phyloP scores from a whole-genome alignment of 345 rosid genomes.

The Erucastrum elatum region DNA sequence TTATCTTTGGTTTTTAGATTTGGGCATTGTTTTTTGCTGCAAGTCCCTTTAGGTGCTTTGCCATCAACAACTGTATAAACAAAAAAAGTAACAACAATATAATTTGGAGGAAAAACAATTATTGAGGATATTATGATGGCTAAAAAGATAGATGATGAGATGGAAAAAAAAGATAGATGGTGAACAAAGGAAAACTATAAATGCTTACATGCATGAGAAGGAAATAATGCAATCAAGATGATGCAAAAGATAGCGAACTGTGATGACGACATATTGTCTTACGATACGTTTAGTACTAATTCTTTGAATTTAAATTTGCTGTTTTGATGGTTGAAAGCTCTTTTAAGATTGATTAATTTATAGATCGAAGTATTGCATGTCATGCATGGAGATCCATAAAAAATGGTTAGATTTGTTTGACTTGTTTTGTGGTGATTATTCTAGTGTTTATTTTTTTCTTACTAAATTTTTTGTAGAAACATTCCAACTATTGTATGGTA shows the following conservation, averaged over 20 bases:
- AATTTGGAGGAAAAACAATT: background rate
- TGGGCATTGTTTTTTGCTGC: background rate
- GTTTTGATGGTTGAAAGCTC: background rate
- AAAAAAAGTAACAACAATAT: background rate
- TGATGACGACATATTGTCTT: background rate
- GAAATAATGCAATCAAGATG: background rate
- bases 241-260: background rate
- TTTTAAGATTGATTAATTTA: background rate
- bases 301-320: background rate
- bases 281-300: too few relatives aligned
- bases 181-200: background rate
- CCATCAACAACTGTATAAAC: background rate
- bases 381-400: too few relatives aligned
- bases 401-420: too few relatives aligned
- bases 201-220: background rate
- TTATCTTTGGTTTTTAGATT: too few relatives aligned
- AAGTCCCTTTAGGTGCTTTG: too few relatives aligned
- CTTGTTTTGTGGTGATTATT: too few relatives aligned
- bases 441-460: too few relatives aligned
- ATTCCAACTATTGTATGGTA: too few relatives aligned
- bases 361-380: background rate
- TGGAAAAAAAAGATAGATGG: background rate
- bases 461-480: too few relatives aligned
- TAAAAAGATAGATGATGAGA: too few relatives aligned
- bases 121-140: too few relatives aligned